Evolutionary conservation across 306 rosid genomes (phyloP), one percentile per base, ranked within the genome.

Genomic region (Castanea crenata): DNA sequence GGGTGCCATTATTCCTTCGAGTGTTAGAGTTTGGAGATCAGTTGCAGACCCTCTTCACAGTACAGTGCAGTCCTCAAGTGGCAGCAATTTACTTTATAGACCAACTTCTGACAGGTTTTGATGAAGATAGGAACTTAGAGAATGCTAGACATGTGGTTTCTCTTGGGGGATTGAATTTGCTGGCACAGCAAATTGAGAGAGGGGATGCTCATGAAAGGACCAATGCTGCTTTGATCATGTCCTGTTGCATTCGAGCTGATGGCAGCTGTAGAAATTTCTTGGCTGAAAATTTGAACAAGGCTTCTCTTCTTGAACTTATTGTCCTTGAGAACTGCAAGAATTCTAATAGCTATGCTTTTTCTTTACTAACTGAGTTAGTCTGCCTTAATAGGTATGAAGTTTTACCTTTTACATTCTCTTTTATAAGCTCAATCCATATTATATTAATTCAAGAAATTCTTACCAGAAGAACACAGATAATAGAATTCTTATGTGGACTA

Each of bases 51-150:
- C 86, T 93, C 51, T 93, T 94, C 88, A 85, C 92, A 4, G 90
- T 94, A 2, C 89, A 71, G 44, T 92, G 97, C 85, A 86, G 86
- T 63, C 96, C 96, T 78, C 85, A 84, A 57, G 89, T 51, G 6
- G 92, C 97, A 49, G 96, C 98, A 34, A 89, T 89, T 82, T 94
- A 94, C 89, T 79, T 89, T 25, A 79, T 94, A 80, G 85, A 92
- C 49, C 97, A 94, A 79, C 94, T 94, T 52, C 86, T 94, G 27
- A 89, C 81, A 0, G 97, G 98, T 73, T 92, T 90, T 80, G 96
- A 94, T 79, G 96, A 94, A 82, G 98, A 90, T 35, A 82, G 90
- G 82, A 94, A 94, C 78, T 81, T 90, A 11, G 97, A 94, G 88
- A 92, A 94, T 80, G 90, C 96, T 0, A 89, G 94, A 80, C 93